phyloP scores from a whole-genome alignment of 148 eudicot species.

The Chenopodium quinoa region DNA sequence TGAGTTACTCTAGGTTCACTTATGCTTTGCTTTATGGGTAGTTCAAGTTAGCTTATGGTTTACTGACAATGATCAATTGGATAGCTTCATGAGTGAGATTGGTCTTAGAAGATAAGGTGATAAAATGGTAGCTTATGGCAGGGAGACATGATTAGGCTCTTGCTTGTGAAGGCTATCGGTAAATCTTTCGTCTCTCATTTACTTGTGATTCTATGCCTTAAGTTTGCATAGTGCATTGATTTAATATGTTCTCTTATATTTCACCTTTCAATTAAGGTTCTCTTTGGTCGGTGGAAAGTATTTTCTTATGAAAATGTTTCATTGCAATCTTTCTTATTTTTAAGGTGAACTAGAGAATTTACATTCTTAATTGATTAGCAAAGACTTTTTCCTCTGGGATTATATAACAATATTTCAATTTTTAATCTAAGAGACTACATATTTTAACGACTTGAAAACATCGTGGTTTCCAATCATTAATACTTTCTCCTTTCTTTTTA shows the following conservation, averaged over 20 bases:
- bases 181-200: not conserved
- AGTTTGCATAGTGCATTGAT: not conserved
- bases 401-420: not conserved
- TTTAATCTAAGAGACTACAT: too few species aligned
- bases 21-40: not conserved
- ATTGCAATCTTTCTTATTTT: not conserved
- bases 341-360: not conserved
- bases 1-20: not conserved
- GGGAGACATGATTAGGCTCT: not conserved
- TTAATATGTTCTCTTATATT: not conserved
- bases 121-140: not conserved
- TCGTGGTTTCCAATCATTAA: not conserved
- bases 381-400: not conserved
- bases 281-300: not conserved
- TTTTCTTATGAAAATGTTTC: not conserved
- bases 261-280: not conserved
- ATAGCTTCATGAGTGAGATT: not conserved
- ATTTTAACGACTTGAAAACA: not conserved
- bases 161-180: not conserved
- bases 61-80: not conserved
- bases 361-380: not conserved
- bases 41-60: not conserved
- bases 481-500: not conserved
- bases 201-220: not conserved
- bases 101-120: not conserved